Evolutionary conservation across 192 early-diverging fungal species (phyloP), one percentile per base, ranked within the genome.

Genomic region (Phycomyces blakesleeanus): DNA sequence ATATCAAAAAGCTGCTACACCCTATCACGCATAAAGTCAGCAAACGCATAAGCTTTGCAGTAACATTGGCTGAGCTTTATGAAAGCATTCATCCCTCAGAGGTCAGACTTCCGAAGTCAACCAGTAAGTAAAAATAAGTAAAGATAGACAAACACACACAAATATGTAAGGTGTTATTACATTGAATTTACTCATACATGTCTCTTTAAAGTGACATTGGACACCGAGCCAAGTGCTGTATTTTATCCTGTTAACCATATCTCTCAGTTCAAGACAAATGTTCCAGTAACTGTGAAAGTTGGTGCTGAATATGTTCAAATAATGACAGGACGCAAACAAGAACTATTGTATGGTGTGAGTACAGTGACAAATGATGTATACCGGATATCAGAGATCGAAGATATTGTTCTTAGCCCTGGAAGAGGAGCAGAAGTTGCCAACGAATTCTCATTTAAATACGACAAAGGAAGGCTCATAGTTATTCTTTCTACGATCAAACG

Each of bases 291-390:
- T 37, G 79, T 98, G 57, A 91, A 91, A 71, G 81, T 98, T 63
- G 83, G 88, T 11, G 73, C 80, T 6, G 93, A 98, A 55, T 84
- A 81, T 10, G 87, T 98, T 41, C 91, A 95, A 66, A 83, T 98
- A 34, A 86, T 83, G 58, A 80, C 81, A 40, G 81, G 80, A 60
- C 59, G 67, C 38, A 75, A 70, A 21, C 73, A 69, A 65, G 67
- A 69, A 59, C 74, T 85, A 27, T 68, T 95, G 25, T 78, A 83
- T 64, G 89, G 87, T 11, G 71, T 89, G 54, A 84, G 70, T 57
- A 83, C 87, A 44, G 80, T 84, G 54, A 81, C 91, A 56, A 94
- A 94, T 62, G 95, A 98, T 62, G 87, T 94, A 12, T 91, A 86
- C 66, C 90, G 91, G 62, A 91, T 95, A 6, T 64, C 66, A 12